These are phyloP conservation scores for Skeletonema potamos DNA, from an alignment of 108 stramenopile genomes.

Conservation along the genomic window DNA sequence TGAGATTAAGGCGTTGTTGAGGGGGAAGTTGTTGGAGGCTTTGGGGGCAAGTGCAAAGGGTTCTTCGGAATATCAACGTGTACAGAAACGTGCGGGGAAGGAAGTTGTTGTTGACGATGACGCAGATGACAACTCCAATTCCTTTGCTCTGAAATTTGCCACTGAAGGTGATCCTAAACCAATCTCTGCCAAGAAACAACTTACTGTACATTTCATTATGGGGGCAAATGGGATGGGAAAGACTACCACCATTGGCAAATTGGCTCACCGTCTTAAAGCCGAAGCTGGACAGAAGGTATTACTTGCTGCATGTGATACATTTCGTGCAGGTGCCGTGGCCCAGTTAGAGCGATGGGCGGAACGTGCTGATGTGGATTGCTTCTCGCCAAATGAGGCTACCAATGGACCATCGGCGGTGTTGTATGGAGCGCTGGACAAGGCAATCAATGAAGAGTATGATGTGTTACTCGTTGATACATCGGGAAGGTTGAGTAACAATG, in stretches of 20 bases:
- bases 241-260: conserved; percentile 94
- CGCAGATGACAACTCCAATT: conserved; percentile 12
- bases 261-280: conserved; percentile 76
- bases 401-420: conserved; percentile 74
- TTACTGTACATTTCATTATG: conserved; percentile 79
- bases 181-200: conserved; percentile 25
- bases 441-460: conserved; percentile 80
- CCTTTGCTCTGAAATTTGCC: conserved; percentile 65
- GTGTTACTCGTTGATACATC: conserved; percentile 91
- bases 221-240: conserved; percentile 95
- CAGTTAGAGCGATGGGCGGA: conserved; percentile 92
- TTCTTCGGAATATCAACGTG: conserved; percentile 7
- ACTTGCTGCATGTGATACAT: conserved; percentile 94
- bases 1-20: conserved; percentile 75
- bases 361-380: conserved; percentile 85
- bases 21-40: conserved; percentile 79
- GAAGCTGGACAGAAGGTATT: conserved; percentile 88
- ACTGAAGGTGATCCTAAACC: conserved; percentile 11
- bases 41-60: conserved; percentile 34
- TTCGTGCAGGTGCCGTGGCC: conserved; percentile 94
- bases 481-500: conserved; percentile 91
- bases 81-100: conserved; percentile 1
- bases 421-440: conserved; percentile 77
- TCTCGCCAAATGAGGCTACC: conserved; percentile 58
- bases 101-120: background rate